A percentile compares a stretch with the other conserved stretches of the same genome.
These are phyloP conservation scores for Coniochaeta ligniaria DNA, from an alignment of 2,329 filamentous ascomycete genomes.

Conservation along the genomic window DNA sequence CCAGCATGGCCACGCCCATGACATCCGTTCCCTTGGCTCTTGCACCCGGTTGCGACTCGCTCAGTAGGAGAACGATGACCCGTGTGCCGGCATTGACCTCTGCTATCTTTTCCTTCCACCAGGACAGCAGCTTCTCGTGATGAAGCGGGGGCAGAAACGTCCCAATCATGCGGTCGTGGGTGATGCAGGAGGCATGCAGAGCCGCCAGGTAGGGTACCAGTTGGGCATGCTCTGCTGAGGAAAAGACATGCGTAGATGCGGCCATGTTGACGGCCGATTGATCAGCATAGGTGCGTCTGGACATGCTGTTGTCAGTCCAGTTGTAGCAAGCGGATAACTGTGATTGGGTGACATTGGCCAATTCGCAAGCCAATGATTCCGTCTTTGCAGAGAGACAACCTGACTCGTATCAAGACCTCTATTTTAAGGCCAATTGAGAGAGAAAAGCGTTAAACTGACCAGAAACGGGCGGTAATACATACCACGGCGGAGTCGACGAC, in stretches of 20 bases:
- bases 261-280: not conserved
- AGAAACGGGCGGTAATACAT: not conserved
- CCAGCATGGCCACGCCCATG: slow-evolving; percentile 49
- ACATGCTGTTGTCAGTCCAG: not conserved
- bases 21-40: slow-evolving; percentile 36
- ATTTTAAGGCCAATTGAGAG: no score
- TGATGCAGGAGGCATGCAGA: slow-evolving; percentile 53
- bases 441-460: not conserved
- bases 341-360: not conserved
- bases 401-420: not conserved
- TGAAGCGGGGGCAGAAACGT: slow-evolving; percentile 54
- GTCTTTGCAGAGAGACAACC: not conserved
- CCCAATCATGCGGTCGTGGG: slow-evolving; percentile 46
- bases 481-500: not conserved
- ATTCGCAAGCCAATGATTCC: not conserved
- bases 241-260: slow-evolving; percentile 30
- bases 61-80: slow-evolving; percentile 46
- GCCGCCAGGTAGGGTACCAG: slow-evolving; percentile 49
- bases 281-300: not conserved
- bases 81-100: slow-evolving; percentile 37
- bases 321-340: not conserved
- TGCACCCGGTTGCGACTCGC: slow-evolving; percentile 21
- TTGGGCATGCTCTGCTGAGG: slow-evolving; percentile 36
- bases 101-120: slow-evolving; percentile 47
- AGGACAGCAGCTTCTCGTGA: slow-evolving; percentile 45